Percentiles rank a stretch among this genome's conserved stretches.
phyloP scores from a whole-genome alignment of 1,284 basidiomycete genomes.

The Hypsizygus ulmarius region DNA sequence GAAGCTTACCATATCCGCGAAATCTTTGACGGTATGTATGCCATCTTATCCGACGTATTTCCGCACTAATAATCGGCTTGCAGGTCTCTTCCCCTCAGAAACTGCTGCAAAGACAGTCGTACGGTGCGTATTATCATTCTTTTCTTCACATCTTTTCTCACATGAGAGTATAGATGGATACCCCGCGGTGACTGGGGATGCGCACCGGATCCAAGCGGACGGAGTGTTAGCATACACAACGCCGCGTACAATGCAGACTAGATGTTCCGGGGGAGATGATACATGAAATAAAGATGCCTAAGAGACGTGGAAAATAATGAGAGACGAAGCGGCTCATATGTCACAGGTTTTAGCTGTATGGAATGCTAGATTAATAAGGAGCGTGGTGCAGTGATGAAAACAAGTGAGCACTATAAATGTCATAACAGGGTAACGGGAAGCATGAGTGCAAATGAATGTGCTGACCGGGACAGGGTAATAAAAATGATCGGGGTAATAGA shows the following conservation, averaged over 20 bases:
- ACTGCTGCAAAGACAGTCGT: conserved; percentile 93
- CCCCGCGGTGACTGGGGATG: conserved; percentile 97
- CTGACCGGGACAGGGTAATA: conserved; percentile 12
- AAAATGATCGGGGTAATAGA: conserved; percentile 19
- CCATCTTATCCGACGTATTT: conserved; percentile 3
- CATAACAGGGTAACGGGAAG: conserved; percentile 14
- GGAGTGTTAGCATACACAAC: conserved; percentile 94
- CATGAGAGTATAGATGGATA: conserved; percentile 63
- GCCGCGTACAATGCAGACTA: conserved; percentile 67
- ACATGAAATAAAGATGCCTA: conserved; percentile 19
- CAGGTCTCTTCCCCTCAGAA: conserved; percentile 79
- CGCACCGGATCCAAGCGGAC: conserved; percentile 89
- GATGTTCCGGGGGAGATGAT: conserved; percentile 24
- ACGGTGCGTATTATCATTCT: conserved; percentile 48
- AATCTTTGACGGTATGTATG: conserved; percentile 76
- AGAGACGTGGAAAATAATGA: conserved; percentile 11
- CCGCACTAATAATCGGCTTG: conserved; percentile 12
- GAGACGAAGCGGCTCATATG: conserved; percentile 13
- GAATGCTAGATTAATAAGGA: conserved; percentile 19
- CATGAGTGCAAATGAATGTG: conserved; percentile 14
- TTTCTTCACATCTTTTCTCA: conserved; percentile 10
- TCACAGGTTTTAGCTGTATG: conserved; percentile 12
- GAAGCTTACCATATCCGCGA: conserved; percentile 97
- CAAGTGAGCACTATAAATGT: conserved; percentile 18
- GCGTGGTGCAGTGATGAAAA: conserved; percentile 14